A percentile compares a stretch with the other conserved stretches of the same genome.
These are phyloP conservation scores for Lentinula aciculospora DNA, from an alignment of 768 basidiomycete genomes.

Conservation along the genomic window DNA sequence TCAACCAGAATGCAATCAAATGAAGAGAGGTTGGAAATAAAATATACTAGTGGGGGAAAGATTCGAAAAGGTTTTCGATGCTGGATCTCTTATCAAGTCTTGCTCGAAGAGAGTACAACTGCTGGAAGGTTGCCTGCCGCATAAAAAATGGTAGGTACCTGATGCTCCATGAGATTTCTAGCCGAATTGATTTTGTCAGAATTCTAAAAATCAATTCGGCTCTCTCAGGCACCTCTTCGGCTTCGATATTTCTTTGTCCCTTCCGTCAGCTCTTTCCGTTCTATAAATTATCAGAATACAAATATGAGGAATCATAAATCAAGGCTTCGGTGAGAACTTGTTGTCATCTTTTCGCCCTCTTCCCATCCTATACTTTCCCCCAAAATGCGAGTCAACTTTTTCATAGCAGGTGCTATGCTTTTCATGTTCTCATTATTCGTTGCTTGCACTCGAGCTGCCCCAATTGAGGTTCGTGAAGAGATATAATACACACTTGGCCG, in stretches of 20 bases:
- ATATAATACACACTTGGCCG: not conserved
- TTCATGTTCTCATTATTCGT: not conserved
- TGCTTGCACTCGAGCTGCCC: not conserved
- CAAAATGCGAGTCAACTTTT: not conserved
- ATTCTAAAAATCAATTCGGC: no score
- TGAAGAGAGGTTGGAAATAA: no score
- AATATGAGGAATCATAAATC: not conserved
- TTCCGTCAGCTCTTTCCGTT: not conserved
- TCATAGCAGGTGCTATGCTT: not conserved
- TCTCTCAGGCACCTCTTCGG: not conserved
- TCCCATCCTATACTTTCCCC: not conserved
- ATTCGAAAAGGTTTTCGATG: no score
- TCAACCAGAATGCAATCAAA: no score
- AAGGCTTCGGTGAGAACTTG: not conserved
- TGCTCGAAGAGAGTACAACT: no score
- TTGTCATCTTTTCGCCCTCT: not conserved
- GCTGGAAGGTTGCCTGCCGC: no score
- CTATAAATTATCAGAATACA: not conserved
- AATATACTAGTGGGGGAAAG: no score
- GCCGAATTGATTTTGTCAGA: no score
- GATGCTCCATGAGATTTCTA: no score
- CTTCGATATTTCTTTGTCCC: no score
- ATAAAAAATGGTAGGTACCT: no score
- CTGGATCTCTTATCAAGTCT: no score
- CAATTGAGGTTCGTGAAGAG: not conserved